phyloP scores from a whole-genome alignment of 768 basidiomycete genomes.

The Chiua virens region DNA sequence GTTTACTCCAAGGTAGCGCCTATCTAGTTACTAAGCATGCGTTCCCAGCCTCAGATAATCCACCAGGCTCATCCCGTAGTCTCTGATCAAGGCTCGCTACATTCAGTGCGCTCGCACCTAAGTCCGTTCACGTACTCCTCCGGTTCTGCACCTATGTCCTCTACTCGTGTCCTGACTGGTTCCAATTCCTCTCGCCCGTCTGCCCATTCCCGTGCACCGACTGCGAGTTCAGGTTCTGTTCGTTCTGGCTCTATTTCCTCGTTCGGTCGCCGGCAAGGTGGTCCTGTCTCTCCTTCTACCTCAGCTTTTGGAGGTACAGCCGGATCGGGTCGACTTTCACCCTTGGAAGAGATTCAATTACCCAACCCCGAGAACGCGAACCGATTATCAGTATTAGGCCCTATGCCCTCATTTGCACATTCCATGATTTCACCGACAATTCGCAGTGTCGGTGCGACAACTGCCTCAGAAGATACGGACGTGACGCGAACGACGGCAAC shows the following conservation, averaged over 20 bases:
- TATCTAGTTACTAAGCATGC: conserved; percentile 10
- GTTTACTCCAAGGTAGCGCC: conserved; percentile 25
- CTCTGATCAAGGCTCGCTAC: conserved; percentile 67
- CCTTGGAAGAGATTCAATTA: conserved; percentile 21
- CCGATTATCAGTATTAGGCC: conserved; percentile 31
- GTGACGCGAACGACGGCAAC: conserved; percentile 25
- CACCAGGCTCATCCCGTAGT: conserved; percentile 40
- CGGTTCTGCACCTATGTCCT: conserved; percentile 53
- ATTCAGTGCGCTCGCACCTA: conserved; percentile 61
- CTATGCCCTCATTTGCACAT: conserved; percentile 33
- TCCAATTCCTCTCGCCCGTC: conserved; percentile 60
- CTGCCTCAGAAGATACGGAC: conserved; percentile 32
- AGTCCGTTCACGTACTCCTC: conserved; percentile 48
- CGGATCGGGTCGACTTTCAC: conserved; percentile 23
- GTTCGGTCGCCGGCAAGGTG: conserved; percentile 43
- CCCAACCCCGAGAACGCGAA: conserved; percentile 10
- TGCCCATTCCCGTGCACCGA: conserved; percentile 39
- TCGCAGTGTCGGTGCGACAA: conserved; percentile 32
- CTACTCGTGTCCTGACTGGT: conserved; percentile 42
- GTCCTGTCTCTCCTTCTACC: conserved; percentile 45
- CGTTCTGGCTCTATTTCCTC: conserved; percentile 56
- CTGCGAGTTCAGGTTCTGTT: conserved; percentile 38
- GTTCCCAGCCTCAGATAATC: conserved; percentile 43
- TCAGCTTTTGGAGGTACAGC: conserved; percentile 47
- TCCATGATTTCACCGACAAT: conserved; percentile 31